Percentiles rank a stretch among this genome's conserved stretches.
These are phyloP conservation scores for Triangularia verruculosa DNA, from an alignment of 2,329 filamentous ascomycete species.

Conservation along the genomic window DNA sequence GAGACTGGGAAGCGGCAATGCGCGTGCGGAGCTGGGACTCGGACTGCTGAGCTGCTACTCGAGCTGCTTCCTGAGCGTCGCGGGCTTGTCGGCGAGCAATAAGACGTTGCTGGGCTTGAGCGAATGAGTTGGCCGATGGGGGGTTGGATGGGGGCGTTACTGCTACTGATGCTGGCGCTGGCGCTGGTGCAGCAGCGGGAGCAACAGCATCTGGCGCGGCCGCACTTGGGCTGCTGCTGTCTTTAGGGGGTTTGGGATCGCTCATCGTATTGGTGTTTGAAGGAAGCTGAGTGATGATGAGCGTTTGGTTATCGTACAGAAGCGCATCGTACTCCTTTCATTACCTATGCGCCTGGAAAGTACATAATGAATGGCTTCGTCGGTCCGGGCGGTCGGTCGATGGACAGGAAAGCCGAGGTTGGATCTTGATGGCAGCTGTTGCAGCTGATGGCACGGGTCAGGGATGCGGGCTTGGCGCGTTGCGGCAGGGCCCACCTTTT, in stretches of 20 bases:
- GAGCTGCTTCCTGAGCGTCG: constrained; percentile 62
- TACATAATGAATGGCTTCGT: constrained; percentile 4
- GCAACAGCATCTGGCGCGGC: neutral
- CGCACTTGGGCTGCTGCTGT: neutral
- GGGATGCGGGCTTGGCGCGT: neutral
- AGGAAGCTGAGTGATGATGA: neutral
- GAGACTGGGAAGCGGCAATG: constrained; percentile 52
- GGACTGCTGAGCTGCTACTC: constrained; percentile 45
- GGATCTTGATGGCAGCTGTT: constrained; percentile 1
- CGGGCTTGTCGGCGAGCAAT: constrained; percentile 74
- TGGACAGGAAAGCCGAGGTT: constrained; percentile 20
- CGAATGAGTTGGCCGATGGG: constrained; percentile 54
- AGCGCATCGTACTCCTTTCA: neutral
- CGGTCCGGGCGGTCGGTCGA: constrained; percentile 6
- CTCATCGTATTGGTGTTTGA: constrained; percentile 17
- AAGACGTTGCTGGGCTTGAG: constrained; percentile 84
- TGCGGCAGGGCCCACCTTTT: neutral
- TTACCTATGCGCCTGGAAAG: neutral
- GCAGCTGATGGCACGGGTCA: constrained; percentile 15
- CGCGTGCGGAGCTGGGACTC: constrained; percentile 39
- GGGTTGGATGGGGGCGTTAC: neutral
- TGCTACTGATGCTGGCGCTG: neutral
- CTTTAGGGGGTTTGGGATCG: constrained; percentile 8
- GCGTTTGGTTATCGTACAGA: neutral
- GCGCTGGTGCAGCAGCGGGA: neutral